These are phyloP conservation scores for Ogataea pini DNA, from an alignment of 805 yeast genomes.

Conservation along the genomic window DNA sequence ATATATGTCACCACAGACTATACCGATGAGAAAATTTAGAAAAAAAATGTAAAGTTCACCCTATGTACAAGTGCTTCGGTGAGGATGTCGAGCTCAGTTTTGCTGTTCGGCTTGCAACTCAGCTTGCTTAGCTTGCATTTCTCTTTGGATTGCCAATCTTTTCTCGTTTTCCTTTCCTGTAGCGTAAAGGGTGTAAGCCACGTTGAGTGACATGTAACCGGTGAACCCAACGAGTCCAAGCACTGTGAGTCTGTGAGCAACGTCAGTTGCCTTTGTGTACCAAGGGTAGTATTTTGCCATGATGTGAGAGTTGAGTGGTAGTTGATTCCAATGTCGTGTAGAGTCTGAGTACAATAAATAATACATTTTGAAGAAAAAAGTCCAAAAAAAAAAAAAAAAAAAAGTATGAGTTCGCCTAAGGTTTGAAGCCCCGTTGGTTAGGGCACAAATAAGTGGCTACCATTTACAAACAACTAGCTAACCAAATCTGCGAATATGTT, in stretches of 20 bases:
- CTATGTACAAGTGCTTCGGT: slow-evolving; percentile 4
- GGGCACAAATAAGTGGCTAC: too few relatives aligned
- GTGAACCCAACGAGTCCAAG: slow-evolving; percentile 59
- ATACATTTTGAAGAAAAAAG: too few relatives aligned
- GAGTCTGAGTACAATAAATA: too few relatives aligned
- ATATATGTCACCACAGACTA: slow-evolving; percentile 2
- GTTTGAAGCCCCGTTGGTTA: too few relatives aligned
- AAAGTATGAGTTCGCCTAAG: too few relatives aligned
- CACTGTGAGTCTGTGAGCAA: slow-evolving; percentile 72
- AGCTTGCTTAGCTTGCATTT: slow-evolving; percentile 29
- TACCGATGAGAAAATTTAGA: too few relatives aligned
- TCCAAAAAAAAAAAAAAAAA: too few relatives aligned
- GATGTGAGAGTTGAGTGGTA: slow-evolving; percentile 1
- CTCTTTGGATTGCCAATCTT: slow-evolving; percentile 38
- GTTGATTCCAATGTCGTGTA: too few relatives aligned
- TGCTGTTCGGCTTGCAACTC: slow-evolving; percentile 24
- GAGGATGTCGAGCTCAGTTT: neutral
- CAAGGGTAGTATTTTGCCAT: slow-evolving; percentile 64
- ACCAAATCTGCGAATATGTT: too few relatives aligned
- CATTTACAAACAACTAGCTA: too few relatives aligned
- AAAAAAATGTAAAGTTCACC: neutral
- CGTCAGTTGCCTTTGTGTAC: slow-evolving; percentile 73
- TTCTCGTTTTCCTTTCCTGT: slow-evolving; percentile 54
- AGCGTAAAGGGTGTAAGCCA: slow-evolving; percentile 51
- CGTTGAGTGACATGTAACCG: slow-evolving; percentile 51